phyloP scores from a whole-genome alignment of 2,329 filamentous ascomycete species.

The Fusarium irregulare region DNA sequence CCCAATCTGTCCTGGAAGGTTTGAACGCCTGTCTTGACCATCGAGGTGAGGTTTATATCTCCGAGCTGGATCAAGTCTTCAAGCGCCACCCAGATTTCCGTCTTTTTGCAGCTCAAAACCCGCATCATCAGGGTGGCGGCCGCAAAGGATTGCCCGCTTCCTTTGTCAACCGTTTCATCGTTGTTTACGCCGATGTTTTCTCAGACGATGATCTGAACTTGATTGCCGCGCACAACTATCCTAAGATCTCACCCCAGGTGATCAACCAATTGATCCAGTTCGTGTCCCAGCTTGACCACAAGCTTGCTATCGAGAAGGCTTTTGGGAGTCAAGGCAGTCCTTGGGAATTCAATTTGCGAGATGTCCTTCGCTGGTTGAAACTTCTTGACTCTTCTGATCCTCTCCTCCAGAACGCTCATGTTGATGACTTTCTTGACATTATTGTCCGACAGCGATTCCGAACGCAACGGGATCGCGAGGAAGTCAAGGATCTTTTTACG shows the following conservation, averaged over 20 bases:
- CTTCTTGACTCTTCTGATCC: constrained; percentile 65
- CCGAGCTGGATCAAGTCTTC: constrained; percentile 95
- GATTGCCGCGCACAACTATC: constrained; percentile 84
- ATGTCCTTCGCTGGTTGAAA: constrained; percentile 88
- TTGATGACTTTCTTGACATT: constrained; percentile 81
- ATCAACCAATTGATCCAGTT: constrained; percentile 79
- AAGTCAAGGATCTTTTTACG: constrained; percentile 74
- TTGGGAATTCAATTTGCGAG: constrained; percentile 96
- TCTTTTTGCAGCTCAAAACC: constrained; percentile 97
- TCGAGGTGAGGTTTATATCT: constrained; percentile 93
- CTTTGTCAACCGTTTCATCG: constrained; percentile 97
- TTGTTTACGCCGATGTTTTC: constrained; percentile 96
- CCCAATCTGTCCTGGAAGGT: constrained; percentile 95
- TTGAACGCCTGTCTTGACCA: constrained; percentile 97
- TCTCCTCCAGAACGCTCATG: constrained; percentile 68
- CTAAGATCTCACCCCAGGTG: constrained; percentile 67
- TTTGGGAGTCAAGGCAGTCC: constrained; percentile 77
- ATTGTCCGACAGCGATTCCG: constrained; percentile 92
- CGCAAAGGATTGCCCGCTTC: constrained; percentile 94
- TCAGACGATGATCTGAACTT: constrained; percentile 80
- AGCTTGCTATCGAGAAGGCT: constrained; percentile 69
- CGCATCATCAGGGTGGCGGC: constrained; percentile 95
- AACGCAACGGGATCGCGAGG: constrained; percentile 71
- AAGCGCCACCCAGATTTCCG: constrained; percentile 88
- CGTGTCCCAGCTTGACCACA: constrained; percentile 80